A percentile compares a stretch with the other conserved stretches of the same genome.
These are phyloP conservation scores for Neonectria coccinea DNA, from an alignment of 2,329 filamentous ascomycete genomes.

Conservation along the genomic window DNA sequence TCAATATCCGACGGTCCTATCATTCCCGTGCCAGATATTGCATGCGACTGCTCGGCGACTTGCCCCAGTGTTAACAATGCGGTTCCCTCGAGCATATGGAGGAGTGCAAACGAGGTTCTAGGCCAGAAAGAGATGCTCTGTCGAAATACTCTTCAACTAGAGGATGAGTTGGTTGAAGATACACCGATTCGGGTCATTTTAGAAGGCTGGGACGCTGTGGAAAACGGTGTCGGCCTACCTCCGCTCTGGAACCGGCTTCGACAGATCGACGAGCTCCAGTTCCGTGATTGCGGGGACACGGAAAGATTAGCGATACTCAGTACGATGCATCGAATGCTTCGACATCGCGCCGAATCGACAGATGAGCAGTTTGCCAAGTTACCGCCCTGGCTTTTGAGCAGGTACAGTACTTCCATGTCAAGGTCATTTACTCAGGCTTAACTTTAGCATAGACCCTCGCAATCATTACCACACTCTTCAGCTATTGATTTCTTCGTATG, in stretches of 20 bases:
- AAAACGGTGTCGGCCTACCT: background rate
- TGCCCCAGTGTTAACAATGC: background rate
- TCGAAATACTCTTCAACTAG: background rate
- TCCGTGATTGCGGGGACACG: background rate
- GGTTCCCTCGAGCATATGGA: conserved; percentile 2
- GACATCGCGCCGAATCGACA: conserved; percentile 6
- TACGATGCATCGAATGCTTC: conserved; percentile 13
- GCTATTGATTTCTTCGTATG: conserved; percentile 22
- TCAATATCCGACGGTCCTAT: background rate
- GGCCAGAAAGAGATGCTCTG: background rate
- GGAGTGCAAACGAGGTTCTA: background rate
- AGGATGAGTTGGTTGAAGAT: conserved; percentile 15
- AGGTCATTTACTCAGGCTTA: no score
- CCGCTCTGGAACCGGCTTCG: conserved; percentile 12
- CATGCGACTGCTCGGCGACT: background rate
- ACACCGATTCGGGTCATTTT: conserved; percentile 7
- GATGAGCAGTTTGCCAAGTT: background rate
- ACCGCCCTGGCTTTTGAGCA: conserved; percentile 13
- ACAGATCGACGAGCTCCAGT: conserved; percentile 14
- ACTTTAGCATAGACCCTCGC: conserved; percentile 2
- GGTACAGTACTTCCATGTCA: background rate
- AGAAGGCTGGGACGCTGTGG: conserved; percentile 5
- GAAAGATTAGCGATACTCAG: conserved; percentile 14
- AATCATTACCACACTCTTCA: conserved; percentile 17
- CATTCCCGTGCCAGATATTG: background rate